These are phyloP conservation scores for Rhizopogon sp. DNA, from an alignment of 768 basidiomycete species.

Conservation along the genomic window DNA sequence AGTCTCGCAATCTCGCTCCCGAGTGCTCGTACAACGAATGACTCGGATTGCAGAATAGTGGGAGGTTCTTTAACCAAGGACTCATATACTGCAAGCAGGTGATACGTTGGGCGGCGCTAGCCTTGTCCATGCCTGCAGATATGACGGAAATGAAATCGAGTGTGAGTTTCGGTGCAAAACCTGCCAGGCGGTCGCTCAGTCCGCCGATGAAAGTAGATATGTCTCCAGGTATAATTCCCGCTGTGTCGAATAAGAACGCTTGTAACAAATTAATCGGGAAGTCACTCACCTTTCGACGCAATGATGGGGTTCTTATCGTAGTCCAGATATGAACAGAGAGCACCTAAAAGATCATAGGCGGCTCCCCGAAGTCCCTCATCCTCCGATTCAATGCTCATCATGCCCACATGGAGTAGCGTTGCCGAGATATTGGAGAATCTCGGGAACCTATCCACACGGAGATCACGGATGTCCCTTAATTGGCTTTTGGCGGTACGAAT, in stretches of 20 bases:
- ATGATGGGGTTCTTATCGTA: conserved; percentile 71
- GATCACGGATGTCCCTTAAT: conserved; percentile 49
- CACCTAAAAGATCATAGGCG: conserved; percentile 74
- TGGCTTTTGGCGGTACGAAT: conserved; percentile 74
- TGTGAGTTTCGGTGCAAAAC: conserved; percentile 75
- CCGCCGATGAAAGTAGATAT: conserved; percentile 54
- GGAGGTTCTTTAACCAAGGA: conserved; percentile 85
- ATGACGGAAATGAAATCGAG: conserved; percentile 90
- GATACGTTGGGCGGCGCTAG: conserved; percentile 48
- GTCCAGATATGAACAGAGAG: conserved; percentile 72
- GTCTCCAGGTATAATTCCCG: conserved; percentile 67
- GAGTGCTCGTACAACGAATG: conserved; percentile 65
- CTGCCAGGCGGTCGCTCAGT: conserved; percentile 69
- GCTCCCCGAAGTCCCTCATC: conserved; percentile 77
- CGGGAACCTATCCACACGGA: conserved; percentile 60
- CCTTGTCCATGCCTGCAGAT: conserved; percentile 53
- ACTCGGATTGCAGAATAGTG: conserved; percentile 64
- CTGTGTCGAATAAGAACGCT: conserved; percentile 29
- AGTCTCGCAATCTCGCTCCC: conserved; percentile 72
- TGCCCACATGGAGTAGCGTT: conserved; percentile 79
- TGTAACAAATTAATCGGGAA: neutral
- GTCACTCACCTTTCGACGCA: conserved; percentile 56
- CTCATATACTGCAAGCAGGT: conserved; percentile 77
- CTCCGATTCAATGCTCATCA: conserved; percentile 69
- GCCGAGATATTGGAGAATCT: conserved; percentile 83